Evolutionary conservation across 2,329 filamentous ascomycete genomes (phyloP), one percentile per base, ranked within the genome.

Genomic region (Phialemoniopsis sp.): DNA sequence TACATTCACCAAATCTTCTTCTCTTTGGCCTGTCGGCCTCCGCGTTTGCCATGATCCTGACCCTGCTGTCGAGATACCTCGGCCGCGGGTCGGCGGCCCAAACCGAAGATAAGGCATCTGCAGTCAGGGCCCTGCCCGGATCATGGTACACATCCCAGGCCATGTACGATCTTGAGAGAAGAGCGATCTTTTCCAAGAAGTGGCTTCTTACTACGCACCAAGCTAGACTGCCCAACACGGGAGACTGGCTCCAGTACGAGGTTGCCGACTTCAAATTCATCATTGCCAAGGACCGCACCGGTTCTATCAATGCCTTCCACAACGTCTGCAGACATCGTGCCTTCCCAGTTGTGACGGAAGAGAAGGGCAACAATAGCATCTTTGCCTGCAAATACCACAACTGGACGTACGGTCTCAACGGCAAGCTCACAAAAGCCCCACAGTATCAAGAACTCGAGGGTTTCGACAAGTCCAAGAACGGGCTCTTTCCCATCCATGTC

Each of bases 261-360:
- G 55, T 78, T 5, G 74, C 76, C 7, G 76, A 70, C 12, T 80
- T 72, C 56, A 63, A 74, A 17, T 75, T 82, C 53, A 59, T 81
- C 48, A 55, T 80, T 10, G 61, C 66, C 38, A 59, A 58, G 13
- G 73, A 78, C 50, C 66, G 70, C 18, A 58, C 70, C 8, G 68
- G 68, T 9, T 65, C 67, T 6, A 70, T 80, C 55, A 72, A 76
- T 41, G 77, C 68, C 13, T 81, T 82, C 53, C 78, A 82, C 59
- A 82, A 82, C 49, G 65, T 81, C 29, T 82, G 79, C 57, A 62
- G 78, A 3, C 78, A 82, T 53, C 66, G 78, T 7, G 78, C 78
- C 16, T 82, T 74, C 50, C 74, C 76, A 0, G 68, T 82, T 8
- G 73, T 79, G 8, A 66, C 63, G 4, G 65, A 68, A 32, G 64